These are phyloP conservation scores for Imleria badia DNA, from an alignment of 768 basidiomycete genomes.

Conservation along the genomic window DNA sequence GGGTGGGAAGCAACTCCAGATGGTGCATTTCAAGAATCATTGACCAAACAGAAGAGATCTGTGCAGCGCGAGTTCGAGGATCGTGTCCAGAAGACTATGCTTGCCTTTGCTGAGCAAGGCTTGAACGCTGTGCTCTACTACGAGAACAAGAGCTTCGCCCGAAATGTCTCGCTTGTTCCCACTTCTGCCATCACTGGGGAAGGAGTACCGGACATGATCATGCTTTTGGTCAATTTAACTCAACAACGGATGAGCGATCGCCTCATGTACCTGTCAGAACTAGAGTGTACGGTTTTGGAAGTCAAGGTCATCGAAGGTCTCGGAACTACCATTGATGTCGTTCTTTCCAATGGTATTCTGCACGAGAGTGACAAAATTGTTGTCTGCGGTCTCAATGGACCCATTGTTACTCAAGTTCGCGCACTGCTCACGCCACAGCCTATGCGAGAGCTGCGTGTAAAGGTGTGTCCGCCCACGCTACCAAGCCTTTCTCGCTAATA, in stretches of 20 bases:
- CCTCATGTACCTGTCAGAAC: constrained; percentile 95
- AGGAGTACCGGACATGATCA: constrained; percentile 99
- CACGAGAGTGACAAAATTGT: constrained; percentile 93
- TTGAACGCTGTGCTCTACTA: constrained; percentile 95
- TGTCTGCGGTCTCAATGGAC: constrained; percentile 94
- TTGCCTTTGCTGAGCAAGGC: constrained; percentile 98
- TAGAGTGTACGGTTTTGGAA: constrained; percentile 97
- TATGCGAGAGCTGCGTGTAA: constrained; percentile 90
- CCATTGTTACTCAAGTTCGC: constrained; percentile 92
- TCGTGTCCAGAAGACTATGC: constrained; percentile 76
- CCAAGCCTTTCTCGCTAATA: constrained; percentile 1
- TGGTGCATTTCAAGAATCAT: constrained; percentile 88
- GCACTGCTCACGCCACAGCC: constrained; percentile 96
- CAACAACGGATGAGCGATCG: constrained; percentile 97
- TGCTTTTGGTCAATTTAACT: constrained; percentile 95
- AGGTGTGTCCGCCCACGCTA: constrained; percentile 48
- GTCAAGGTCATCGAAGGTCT: constrained; percentile 98
- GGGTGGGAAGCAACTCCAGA: constrained; percentile 92
- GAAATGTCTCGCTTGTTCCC: constrained; percentile 94
- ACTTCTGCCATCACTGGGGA: constrained; percentile 98
- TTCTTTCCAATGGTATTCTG: constrained; percentile 91
- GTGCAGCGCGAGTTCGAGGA: constrained; percentile 94
- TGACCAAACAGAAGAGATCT: constrained; percentile 73
- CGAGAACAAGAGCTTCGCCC: constrained; percentile 93
- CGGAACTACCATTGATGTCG: constrained; percentile 96